Base-by-base conservation (phyloP, 306 rosid species). In the Trifolium subterraneum region DNA sequence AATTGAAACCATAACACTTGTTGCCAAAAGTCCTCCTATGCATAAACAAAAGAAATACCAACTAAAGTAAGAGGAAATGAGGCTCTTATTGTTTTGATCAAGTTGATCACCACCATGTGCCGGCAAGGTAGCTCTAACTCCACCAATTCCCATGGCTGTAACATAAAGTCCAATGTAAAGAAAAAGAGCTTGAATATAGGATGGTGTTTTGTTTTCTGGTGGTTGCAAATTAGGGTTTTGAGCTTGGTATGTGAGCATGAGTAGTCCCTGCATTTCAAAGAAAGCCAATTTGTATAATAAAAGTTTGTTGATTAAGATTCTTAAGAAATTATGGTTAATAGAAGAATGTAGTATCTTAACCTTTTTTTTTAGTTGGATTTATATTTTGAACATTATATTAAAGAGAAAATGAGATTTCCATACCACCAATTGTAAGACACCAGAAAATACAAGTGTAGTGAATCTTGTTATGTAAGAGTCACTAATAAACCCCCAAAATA, bases 31-130 rank as follows among this genome's bases (percentile, higher is more conserved):
- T 7, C 73, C 76, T 10, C 83, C 84, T 0, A 47, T 22, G 48
- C 76, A 68, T 1, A 85, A 4, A 38, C 78, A 68, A 76, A 74
- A 79, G 73, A 79, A 82, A 62, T 73, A 80, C 86, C 85, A 85
- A 22, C 64, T 82, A 83, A 85, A 85, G 84, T 72, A 82, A 45
- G 79, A 62, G 16, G 89, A 72, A 33, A 85, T 73, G 5, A 72
- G 80, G 14, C 63, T 36, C 59, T 65, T 77, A 15, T 85, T 79
- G 19, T 41, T 41, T 50, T 42, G 72, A 33, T 79, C 86, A 4
- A 82, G 76, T 55, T 82, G 86, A 68, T 82, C 84, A 7, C 84
- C 89, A 12, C 88, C 88, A 44, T 85, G 84, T 58, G 86, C 63
- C 16, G 79, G 71, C 48, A 85, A 79, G 54, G 80, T 31, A 19